Evolutionary conservation across 164 flowering plant genomes (phyloP).

Genomic region (Saururus chinensis): DNA sequence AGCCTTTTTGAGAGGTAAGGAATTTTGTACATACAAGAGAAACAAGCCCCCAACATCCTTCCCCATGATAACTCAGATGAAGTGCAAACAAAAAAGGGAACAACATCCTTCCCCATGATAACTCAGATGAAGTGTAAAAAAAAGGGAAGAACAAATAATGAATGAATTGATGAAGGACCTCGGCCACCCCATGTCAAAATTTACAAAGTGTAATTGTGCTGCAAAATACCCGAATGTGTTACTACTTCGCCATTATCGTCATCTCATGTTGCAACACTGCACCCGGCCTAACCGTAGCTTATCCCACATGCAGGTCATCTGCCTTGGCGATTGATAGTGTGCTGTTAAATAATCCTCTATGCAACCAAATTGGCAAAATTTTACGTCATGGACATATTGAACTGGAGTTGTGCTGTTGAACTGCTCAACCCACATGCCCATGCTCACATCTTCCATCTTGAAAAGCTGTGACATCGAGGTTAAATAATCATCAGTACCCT

Average conservation of each 20-base stretch:
- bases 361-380: constrained; percentile 80
- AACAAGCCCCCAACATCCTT: background rate
- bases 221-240: background rate
- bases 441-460: constrained; percentile 87
- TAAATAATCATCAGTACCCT: background rate
- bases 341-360: constrained; percentile 65
- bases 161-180: background rate
- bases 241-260: constrained; percentile 4
- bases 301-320: constrained; percentile 82
- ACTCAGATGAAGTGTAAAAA: background rate
- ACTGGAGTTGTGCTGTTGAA: constrained; percentile 48
- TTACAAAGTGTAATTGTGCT: background rate
- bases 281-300: constrained; percentile 44
- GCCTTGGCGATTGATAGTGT: constrained; percentile 83
- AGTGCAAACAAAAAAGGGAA: background rate
- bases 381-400: constrained; percentile 48
- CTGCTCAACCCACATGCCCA: constrained; percentile 89
- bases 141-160: background rate
- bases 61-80: background rate
- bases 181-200: background rate
- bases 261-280: constrained; percentile 74
- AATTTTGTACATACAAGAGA: background rate
- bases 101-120: background rate
- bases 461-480: constrained; percentile 37
- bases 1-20: background rate